A percentile compares a stretch with the other conserved stretches of the same genome.
Conservation (phyloP, 768 basidiomycete species). For the Podaxis sp. region DNA sequence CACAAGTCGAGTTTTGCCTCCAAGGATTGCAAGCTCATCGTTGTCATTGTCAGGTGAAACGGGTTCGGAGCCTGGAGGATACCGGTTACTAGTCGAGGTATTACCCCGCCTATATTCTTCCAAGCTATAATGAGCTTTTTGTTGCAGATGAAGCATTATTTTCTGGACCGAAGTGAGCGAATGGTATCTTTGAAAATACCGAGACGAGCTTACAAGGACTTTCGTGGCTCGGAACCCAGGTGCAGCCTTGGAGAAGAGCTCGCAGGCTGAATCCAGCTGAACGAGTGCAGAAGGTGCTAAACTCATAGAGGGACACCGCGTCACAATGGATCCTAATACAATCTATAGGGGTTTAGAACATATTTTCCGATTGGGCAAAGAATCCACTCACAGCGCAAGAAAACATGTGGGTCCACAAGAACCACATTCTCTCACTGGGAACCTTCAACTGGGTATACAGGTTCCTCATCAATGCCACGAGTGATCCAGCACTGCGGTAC, state of each 20-base stretch:
- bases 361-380: conserved; percentile 6
- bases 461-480: conserved; percentile 70
- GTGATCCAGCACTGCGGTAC: conserved; percentile 69
- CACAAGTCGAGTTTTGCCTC: conserved; percentile 66
- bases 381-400: conserved; percentile 56
- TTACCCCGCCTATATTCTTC: conserved; percentile 64
- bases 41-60: conserved; percentile 47
- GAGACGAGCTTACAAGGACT: conserved; percentile 49
- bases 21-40: conserved; percentile 62
- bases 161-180: conserved; percentile 34
- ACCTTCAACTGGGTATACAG: conserved; percentile 63
- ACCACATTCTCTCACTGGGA: conserved; percentile 65
- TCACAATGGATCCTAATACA: conserved; percentile 72
- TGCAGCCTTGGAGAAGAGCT: conserved; percentile 70
- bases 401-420: conserved; percentile 60
- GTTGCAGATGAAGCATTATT: conserved; percentile 62
- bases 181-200: neutral
- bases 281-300: conserved; percentile 71
- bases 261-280: conserved; percentile 73
- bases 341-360: conserved; percentile 39
- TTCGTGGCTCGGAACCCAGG: conserved; percentile 61
- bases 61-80: conserved; percentile 36
- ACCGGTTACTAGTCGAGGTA: conserved; percentile 40
- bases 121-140: conserved; percentile 63
- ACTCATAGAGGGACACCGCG: conserved; percentile 77